Base-by-base conservation (phyloP, 257 asterid species). In the Ilex aquifolium region DNA sequence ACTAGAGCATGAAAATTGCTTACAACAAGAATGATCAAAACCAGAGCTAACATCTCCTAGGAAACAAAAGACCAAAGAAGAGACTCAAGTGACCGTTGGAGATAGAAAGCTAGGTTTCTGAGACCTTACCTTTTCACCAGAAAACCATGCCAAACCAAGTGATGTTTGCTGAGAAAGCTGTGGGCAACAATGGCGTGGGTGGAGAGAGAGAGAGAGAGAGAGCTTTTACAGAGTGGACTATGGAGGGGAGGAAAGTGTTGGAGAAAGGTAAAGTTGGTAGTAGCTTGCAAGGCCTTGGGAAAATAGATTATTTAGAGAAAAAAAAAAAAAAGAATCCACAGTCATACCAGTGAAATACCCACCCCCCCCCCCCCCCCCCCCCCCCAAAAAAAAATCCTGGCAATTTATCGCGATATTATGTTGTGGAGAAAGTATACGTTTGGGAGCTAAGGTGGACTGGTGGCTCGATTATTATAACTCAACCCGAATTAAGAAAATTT, bases 261-360 rank as follows among this genome's bases (percentile, higher is more conserved):
- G 85, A 76, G 76, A 83, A 82, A 65, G 84, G 83, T 70, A 78
- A 90, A 90, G 90, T 72, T 64, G 82, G 67, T 69, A 75, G 82
- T 68, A 67, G 85, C 76, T 64, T 58, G 69, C 77, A 60, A 69
- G 73, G 49, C 77, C 56, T 83, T 77, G 95, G 86, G 76, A 77
- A 69, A 74, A 83, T 69, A 65, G 73, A 69, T 46, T 74, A 67
- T 65, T 76, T 48, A 64, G 16, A 27, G 60, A 16, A 66, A 66
- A 64, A 40, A 72, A 46, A 62, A 79, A 71, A 69, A 76, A 73
- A 32, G 74, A 70, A 74, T 39, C 32, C 27, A 36, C 5, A 36
- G 42, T 36, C 8, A 36, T 8, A 8, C 8, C 5, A 36, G 42
- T 2, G 42, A 36, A 36, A 36, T 36, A 4, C 42, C 7, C 49